Percentiles rank a stretch among this genome's conserved stretches.
These are phyloP conservation scores for Globisporangium rhizosaccharum DNA, from an alignment of 352 stramenopile genomes.

Conservation along the genomic window DNA sequence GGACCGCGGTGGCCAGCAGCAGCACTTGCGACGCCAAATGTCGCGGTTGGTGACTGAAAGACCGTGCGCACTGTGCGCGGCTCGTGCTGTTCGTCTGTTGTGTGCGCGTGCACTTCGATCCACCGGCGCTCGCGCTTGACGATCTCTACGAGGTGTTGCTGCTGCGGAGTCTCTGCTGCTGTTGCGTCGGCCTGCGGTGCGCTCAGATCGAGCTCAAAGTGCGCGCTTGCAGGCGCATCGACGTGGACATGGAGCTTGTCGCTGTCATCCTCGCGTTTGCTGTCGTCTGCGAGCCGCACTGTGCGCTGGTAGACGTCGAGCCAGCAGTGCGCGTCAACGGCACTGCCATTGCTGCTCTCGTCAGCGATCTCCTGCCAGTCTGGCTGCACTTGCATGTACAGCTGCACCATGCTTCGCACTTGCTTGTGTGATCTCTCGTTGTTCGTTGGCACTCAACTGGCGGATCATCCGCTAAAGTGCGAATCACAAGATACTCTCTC, in stretches of 20 bases:
- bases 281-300: constrained; percentile 6
- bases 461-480: no score
- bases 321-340: constrained; percentile 26
- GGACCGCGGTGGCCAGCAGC: not conserved
- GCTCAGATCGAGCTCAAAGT: constrained; percentile 37
- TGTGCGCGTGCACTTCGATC: constrained; percentile 37
- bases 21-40: constrained; percentile 8
- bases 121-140: constrained; percentile 27
- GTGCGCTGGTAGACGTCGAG: constrained; percentile 51
- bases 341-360: no score
- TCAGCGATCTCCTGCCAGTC: constrained; percentile 37
- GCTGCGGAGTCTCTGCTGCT: not conserved
- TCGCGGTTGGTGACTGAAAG: constrained; percentile 50
- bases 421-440: not conserved
- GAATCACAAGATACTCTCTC: not conserved
- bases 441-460: no score
- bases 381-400: constrained; percentile 62
- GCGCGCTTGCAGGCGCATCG: constrained; percentile 19
- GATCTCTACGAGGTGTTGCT: constrained; percentile 29
- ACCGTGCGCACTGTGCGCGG: constrained; percentile 25
- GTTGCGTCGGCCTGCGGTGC: not conserved
- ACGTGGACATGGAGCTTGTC: constrained; percentile 8
- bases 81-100: constrained; percentile 7
- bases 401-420: not conserved
- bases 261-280: not conserved